A percentile compares a stretch with the other conserved stretches of the same genome.
phyloP scores from a whole-genome alignment of 2,329 filamentous ascomycete species.

The Helotiales sp. region DNA sequence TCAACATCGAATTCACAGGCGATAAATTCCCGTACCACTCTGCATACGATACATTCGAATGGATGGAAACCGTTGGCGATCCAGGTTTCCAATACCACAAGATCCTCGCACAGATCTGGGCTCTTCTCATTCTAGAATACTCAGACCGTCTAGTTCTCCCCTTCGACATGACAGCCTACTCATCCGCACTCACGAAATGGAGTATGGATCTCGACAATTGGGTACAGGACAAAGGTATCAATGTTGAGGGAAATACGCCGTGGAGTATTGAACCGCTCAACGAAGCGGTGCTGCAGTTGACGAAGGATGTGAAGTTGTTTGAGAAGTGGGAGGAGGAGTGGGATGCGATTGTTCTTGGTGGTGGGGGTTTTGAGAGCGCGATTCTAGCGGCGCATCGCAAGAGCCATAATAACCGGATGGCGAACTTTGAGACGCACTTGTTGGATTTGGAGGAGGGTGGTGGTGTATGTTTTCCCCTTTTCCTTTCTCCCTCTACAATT shows the following conservation, averaged over 20 bases:
- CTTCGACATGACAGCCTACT: slow-evolving; percentile 79
- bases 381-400: slow-evolving; percentile 70
- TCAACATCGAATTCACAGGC: slow-evolving; percentile 81
- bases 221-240: slow-evolving; percentile 60
- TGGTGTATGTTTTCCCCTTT: slow-evolving; percentile 67
- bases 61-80: slow-evolving; percentile 81
- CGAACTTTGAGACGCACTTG: slow-evolving; percentile 80
- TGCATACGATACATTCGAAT: slow-evolving; percentile 88
- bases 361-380: slow-evolving; percentile 77
- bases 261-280: slow-evolving; percentile 56
- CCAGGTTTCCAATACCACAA: slow-evolving; percentile 83
- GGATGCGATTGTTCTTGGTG: slow-evolving; percentile 72
- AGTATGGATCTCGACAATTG: slow-evolving; percentile 70
- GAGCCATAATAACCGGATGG: slow-evolving; percentile 79
- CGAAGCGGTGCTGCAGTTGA: slow-evolving; percentile 66
- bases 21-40: slow-evolving; percentile 74
- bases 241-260: slow-evolving; percentile 51
- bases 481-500: slow-evolving; percentile 4
- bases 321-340: slow-evolving; percentile 78
- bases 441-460: slow-evolving; percentile 74
- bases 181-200: slow-evolving; percentile 66
- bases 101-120: slow-evolving; percentile 78
- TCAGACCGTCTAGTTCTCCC: slow-evolving; percentile 81
- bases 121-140: slow-evolving; percentile 83
- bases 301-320: slow-evolving; percentile 66